Evolutionary conservation across 352 stramenopile genomes (phyloP).

Genomic region (Pythium coloratum): DNA sequence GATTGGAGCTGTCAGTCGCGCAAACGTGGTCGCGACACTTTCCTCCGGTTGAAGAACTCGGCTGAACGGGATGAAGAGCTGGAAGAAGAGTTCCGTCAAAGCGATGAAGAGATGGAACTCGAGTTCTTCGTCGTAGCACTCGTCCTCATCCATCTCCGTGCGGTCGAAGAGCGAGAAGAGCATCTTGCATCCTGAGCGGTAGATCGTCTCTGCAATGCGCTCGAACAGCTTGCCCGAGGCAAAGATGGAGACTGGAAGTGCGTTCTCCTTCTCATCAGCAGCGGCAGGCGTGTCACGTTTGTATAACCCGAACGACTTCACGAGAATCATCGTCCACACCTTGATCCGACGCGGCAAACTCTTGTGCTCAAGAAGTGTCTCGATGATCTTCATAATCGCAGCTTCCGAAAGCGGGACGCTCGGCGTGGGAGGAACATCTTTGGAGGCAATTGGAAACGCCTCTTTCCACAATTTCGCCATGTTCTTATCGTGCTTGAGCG

Average conservation of each 20-base stretch:
- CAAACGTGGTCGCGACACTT: conserved; percentile 27
- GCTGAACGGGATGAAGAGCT: conserved; percentile 56
- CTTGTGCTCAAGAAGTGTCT: conserved; percentile 45
- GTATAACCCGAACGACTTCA: conserved; percentile 44
- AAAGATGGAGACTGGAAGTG: conserved; percentile 12
- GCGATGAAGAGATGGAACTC: conserved; percentile 66
- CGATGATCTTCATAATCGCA: conserved; percentile 44
- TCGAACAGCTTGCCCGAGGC: conserved; percentile 1
- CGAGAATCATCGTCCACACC: conserved; percentile 63
- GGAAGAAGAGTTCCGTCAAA: conserved; percentile 55
- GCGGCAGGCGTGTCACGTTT: conserved; percentile 16
- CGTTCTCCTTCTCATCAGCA: conserved; percentile 19
- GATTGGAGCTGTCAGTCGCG: conserved; percentile 35
- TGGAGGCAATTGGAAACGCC: conserved; percentile 27
- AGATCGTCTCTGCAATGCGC: conserved; percentile 21
- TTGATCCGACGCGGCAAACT: conserved; percentile 58
- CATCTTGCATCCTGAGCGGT: conserved; percentile 40
- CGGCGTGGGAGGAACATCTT: neutral
- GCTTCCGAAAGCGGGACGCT: conserved; percentile 26
- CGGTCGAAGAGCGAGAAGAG: conserved; percentile 72
- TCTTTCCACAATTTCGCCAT: conserved; percentile 50
- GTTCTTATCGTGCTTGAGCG: conserved; percentile 50
- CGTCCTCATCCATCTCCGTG: conserved; percentile 66
- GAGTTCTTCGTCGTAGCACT: conserved; percentile 74
- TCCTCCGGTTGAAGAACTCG: neutral